Conservation (phyloP, 768 basidiomycete species). For the Rhodocollybia butyracea region DNA sequence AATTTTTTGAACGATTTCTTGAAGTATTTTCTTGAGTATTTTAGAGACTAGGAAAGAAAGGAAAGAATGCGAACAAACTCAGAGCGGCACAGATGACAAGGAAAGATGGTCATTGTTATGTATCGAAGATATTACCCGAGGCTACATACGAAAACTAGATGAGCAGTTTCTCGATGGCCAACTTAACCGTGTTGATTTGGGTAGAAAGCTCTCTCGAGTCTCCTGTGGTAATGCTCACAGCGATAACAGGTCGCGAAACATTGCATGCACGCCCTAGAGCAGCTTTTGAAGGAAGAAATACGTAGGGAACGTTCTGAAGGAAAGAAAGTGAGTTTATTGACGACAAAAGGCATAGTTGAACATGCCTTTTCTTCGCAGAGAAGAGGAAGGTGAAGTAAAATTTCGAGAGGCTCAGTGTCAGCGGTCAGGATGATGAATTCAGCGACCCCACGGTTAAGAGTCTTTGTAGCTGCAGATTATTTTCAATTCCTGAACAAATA, state of each 20-base stretch:
- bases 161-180: slow-evolving; percentile 69
- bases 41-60: too few species aligned
- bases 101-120: too few species aligned
- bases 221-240: slow-evolving; percentile 94
- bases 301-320: slow-evolving; percentile 88
- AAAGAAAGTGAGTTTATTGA: not conserved
- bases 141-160: slow-evolving; percentile 24
- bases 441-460: slow-evolving; percentile 94
- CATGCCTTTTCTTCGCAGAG: slow-evolving; percentile 96
- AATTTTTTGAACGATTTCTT: not conserved
- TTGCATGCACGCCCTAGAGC: slow-evolving; percentile 95
- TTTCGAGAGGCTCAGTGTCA: slow-evolving; percentile 97
- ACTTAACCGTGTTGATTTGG: slow-evolving; percentile 87
- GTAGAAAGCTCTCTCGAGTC: slow-evolving; percentile 87
- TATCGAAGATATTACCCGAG: not conserved
- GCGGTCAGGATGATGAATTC: slow-evolving; percentile 97
- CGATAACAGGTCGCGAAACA: slow-evolving; percentile 91
- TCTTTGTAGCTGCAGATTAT: slow-evolving; percentile 78
- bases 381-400: slow-evolving; percentile 93
- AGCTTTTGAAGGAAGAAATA: slow-evolving; percentile 94
- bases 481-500: not conserved
- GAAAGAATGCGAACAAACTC: too few species aligned
- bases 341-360: not conserved
- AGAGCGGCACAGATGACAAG: too few species aligned
- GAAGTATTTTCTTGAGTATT: too few species aligned